Percentiles rank a stretch among this genome's conserved stretches.
phyloP scores from a whole-genome alignment of 73 alveolate genomes.

The Breviolum minutum region DNA sequence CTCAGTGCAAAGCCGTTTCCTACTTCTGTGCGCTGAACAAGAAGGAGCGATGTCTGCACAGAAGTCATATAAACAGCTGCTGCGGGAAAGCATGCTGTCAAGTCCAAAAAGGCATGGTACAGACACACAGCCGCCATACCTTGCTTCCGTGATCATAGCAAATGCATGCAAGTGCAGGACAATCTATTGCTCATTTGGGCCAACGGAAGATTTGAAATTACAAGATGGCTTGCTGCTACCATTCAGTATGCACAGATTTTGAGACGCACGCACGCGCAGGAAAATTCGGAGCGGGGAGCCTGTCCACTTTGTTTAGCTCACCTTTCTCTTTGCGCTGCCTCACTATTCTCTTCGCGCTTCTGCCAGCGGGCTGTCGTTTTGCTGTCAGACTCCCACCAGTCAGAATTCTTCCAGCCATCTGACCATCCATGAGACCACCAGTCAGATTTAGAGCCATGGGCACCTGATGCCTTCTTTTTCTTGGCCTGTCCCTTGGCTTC shows the following conservation, averaged over 20 bases:
- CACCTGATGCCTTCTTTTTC: not conserved
- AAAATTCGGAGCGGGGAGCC: constrained; percentile 40
- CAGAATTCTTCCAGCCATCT: constrained; percentile 27
- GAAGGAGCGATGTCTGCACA: constrained; percentile 24
- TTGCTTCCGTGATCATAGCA: not conserved
- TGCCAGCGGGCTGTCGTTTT: constrained; percentile 63
- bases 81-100: not conserved
- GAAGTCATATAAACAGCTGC: constrained; percentile 36
- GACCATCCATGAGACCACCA: constrained; percentile 84
- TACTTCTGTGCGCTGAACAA: not conserved
- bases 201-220: no score
- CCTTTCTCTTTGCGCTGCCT: constrained; percentile 45
- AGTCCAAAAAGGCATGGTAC: not conserved
- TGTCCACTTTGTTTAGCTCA: constrained; percentile 31
- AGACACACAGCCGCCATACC: not conserved
- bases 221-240: no score
- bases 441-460: constrained; percentile 15
- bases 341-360: not conserved
- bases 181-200: no score
- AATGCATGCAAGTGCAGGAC: no score
- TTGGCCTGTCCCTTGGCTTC: not conserved
- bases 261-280: constrained; percentile 34
- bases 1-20: not conserved
- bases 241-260: not conserved
- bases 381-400: constrained; percentile 55